These are phyloP conservation scores for Spatholobus suberectus DNA, from an alignment of 306 rosid genomes.

Conservation along the genomic window DNA sequence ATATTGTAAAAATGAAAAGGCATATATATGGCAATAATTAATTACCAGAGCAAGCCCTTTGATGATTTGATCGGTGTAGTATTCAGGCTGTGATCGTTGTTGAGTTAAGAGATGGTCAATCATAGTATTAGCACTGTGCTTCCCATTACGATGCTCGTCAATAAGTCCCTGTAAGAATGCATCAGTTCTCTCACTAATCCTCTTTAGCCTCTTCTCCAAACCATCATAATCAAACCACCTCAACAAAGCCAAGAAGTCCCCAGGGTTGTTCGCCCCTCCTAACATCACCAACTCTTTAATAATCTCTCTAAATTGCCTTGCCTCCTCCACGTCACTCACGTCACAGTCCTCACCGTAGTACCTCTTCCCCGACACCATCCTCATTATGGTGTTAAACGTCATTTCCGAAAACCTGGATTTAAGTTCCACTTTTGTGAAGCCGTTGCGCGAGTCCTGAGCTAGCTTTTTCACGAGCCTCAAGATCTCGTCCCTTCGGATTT, in stretches of 20 bases:
- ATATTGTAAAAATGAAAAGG: too few relatives aligned
- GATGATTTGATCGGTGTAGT: constrained; percentile 4
- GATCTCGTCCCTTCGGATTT: constrained; percentile 5
- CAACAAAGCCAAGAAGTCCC: neutral
- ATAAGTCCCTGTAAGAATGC: constrained; percentile 1
- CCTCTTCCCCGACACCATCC: neutral
- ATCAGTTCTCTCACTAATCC: neutral
- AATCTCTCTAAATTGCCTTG: neutral
- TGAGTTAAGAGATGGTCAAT: neutral
- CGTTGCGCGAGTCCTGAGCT: neutral
- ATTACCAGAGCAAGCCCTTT: constrained; percentile 28
- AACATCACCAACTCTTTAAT: neutral
- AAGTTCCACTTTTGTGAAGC: neutral
- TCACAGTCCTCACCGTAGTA: neutral
- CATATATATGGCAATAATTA: neutral
- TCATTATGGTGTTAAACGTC: constrained; percentile 9
- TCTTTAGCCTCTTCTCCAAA: neutral
- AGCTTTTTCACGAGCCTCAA: neutral
- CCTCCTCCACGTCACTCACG: neutral
- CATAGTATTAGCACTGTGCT: neutral
- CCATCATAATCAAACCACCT: constrained; percentile 19
- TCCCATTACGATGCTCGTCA: neutral
- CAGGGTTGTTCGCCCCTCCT: neutral
- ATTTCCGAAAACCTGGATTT: neutral
- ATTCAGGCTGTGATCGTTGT: neutral